These are phyloP conservation scores for Trichoderma gracile DNA, from an alignment of 2,329 filamentous ascomycete species.

Conservation along the genomic window DNA sequence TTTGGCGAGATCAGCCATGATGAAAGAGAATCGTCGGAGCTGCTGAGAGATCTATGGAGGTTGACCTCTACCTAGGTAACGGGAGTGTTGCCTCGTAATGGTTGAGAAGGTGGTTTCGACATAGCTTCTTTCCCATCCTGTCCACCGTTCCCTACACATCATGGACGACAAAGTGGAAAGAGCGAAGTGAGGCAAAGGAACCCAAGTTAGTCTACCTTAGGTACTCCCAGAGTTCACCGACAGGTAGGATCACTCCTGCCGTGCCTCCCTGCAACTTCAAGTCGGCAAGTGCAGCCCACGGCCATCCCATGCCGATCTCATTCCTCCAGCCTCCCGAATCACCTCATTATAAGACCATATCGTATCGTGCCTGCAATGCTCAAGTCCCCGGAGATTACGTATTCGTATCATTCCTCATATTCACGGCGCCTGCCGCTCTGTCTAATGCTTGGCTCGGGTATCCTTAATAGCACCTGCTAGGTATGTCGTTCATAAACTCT, in stretches of 20 bases:
- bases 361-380: no score
- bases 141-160: no score
- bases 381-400: background rate
- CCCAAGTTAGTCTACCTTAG: background rate
- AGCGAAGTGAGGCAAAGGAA: background rate
- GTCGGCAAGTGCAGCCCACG: background rate
- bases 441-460: background rate
- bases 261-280: no score
- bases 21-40: background rate
- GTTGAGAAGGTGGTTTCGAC: background rate
- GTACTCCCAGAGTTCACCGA: background rate
- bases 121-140: background rate
- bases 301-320: background rate
- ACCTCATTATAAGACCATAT: background rate
- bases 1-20: background rate
- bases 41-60: background rate
- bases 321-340: background rate
- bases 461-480: no score
- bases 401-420: background rate
- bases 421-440: background rate
- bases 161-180: background rate
- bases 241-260: no score
- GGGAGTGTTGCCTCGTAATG: background rate
- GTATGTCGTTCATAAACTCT: slow-evolving; percentile 7
- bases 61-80: background rate